Conservation (phyloP, 108 stramenopile species). For the Cylindrotheca closterium region DNA sequence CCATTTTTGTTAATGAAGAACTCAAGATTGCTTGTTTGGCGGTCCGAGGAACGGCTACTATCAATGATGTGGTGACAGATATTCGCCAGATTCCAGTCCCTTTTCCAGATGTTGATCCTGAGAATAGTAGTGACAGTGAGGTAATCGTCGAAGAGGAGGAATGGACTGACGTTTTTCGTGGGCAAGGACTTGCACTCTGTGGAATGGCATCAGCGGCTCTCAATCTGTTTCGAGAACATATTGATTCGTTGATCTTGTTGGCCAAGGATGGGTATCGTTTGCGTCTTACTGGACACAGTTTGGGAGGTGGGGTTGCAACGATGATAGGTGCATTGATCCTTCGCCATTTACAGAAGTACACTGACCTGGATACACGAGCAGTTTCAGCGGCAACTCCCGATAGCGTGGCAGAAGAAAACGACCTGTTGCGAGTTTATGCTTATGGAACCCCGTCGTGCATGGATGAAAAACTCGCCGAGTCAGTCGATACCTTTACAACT, state of each 20-base stretch:
- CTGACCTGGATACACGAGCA: background rate
- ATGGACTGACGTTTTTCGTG: slow-evolving; percentile 73
- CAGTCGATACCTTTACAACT: slow-evolving; percentile 67
- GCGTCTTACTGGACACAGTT: slow-evolving; percentile 71
- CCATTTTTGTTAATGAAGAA: slow-evolving; percentile 71
- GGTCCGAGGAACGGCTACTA: slow-evolving; percentile 89
- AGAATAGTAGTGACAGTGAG: background rate
- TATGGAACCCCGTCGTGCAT: slow-evolving; percentile 93
- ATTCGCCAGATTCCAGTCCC: slow-evolving; percentile 88
- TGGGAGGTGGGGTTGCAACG: slow-evolving; percentile 89
- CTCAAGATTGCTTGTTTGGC: slow-evolving; percentile 73
- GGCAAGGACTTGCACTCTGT: slow-evolving; percentile 71
- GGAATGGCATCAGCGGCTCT: slow-evolving; percentile 84
- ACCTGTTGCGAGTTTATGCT: slow-evolving; percentile 73
- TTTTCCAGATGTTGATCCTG: slow-evolving; percentile 66
- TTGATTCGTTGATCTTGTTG: slow-evolving; percentile 58
- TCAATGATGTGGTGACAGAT: slow-evolving; percentile 96
- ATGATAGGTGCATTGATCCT: slow-evolving; percentile 78
- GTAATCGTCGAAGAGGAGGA: slow-evolving; percentile 39
- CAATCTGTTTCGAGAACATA: slow-evolving; percentile 78
- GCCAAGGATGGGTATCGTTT: slow-evolving; percentile 78
- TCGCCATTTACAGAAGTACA: slow-evolving; percentile 46
- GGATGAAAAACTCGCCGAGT: slow-evolving; percentile 78
- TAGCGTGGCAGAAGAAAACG: slow-evolving; percentile 32
- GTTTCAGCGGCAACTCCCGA: background rate